These are phyloP conservation scores for Hyaloscypha bicolor DNA, from an alignment of 495 filamentous ascomycete species.

Conservation along the genomic window DNA sequence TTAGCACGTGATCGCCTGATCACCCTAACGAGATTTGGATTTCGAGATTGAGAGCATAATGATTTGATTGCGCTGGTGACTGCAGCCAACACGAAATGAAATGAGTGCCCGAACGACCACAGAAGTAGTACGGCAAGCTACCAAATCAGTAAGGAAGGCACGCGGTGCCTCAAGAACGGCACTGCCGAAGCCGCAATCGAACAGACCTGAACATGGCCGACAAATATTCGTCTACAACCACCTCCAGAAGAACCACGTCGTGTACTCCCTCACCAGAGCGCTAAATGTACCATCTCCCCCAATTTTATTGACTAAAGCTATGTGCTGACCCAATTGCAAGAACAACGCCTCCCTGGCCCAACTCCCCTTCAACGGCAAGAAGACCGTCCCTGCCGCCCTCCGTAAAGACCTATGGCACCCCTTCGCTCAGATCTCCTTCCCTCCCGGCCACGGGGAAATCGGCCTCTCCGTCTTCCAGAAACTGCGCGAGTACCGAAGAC, in stretches of 20 bases:
- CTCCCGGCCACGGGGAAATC: conserved; percentile 50
- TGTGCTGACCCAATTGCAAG: conserved; percentile 40
- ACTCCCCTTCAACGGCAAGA: conserved; percentile 87
- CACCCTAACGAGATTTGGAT: neutral
- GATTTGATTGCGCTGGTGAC: neutral
- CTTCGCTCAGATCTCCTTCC: conserved; percentile 75
- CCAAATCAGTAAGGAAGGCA: conserved; percentile 1
- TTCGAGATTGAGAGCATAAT: neutral
- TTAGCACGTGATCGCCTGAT: neutral
- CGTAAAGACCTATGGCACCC: conserved; percentile 94
- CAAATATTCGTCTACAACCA: conserved; percentile 85
- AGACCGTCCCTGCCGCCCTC: conserved; percentile 73
- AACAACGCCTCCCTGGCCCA: conserved; percentile 71
- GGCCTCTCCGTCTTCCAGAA: conserved; percentile 77
- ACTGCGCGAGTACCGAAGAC: conserved; percentile 76
- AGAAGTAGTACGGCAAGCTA: conserved; percentile 14
- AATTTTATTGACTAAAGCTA: neutral
- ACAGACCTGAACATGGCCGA: conserved; percentile 48
- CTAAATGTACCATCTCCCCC: conserved; percentile 58
- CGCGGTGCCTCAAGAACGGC: conserved; percentile 12
- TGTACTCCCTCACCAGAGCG: conserved; percentile 74
- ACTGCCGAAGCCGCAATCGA: conserved; percentile 2
- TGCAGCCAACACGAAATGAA: conserved; percentile 22
- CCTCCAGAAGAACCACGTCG: conserved; percentile 75
- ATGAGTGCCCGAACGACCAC: conserved; percentile 23